Percentiles rank a stretch among this genome's conserved stretches.
These are phyloP conservation scores for Misopates orontium DNA, from an alignment of 257 asterid species.

Conservation along the genomic window DNA sequence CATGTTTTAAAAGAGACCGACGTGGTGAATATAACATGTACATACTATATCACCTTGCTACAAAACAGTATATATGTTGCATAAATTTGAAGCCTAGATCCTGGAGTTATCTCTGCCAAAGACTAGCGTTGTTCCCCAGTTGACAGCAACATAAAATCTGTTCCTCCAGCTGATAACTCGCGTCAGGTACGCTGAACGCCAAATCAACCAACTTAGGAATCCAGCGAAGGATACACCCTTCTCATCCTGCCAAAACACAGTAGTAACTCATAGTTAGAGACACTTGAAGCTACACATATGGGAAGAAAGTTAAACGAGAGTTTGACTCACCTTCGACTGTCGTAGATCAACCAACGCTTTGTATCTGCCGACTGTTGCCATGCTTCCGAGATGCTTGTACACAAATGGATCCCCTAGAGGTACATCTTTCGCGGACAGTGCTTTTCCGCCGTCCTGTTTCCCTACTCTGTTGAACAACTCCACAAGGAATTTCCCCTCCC, in stretches of 20 bases:
- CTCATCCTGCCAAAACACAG: constrained; percentile 46
- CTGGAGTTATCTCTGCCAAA: constrained; percentile 86
- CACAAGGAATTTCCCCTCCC: constrained; percentile 87
- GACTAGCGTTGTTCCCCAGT: constrained; percentile 86
- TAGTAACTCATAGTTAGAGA: no score
- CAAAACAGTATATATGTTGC: neutral
- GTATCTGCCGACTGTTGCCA: constrained; percentile 93
- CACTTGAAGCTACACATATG: no score
- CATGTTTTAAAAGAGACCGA: no score
- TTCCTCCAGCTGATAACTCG: constrained; percentile 92
- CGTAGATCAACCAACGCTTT: constrained; percentile 90
- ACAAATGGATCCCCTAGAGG: constrained; percentile 78
- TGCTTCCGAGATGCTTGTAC: constrained; percentile 83
- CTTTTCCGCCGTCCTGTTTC: constrained; percentile 66
- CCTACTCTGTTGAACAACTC: constrained; percentile 57
- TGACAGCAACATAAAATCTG: constrained; percentile 77
- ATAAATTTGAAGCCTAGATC: constrained; percentile 25
- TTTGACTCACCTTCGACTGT: constrained; percentile 63
- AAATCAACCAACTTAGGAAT: constrained; percentile 69
- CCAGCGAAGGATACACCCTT: constrained; percentile 75
- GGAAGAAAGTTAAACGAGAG: neutral
- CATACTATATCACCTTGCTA: no score
- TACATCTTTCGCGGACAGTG: constrained; percentile 54
- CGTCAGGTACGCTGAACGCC: constrained; percentile 91
- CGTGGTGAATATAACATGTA: no score